Base-by-base conservation (phyloP, 768 basidiomycete genomes). In the Naematelia encephala region DNA sequence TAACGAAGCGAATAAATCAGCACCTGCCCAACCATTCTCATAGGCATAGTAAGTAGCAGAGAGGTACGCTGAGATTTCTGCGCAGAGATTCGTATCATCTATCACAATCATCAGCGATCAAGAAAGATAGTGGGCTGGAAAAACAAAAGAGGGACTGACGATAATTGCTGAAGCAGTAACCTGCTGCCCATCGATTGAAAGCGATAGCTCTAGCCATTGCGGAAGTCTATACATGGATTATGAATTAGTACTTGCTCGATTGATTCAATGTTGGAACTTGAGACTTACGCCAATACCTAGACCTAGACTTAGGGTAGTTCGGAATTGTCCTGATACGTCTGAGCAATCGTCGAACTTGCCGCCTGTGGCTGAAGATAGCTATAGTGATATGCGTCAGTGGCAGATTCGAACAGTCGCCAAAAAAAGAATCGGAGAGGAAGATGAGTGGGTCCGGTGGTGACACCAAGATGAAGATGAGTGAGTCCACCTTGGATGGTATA, bases 1-100 rank as follows among this genome's bases (percentile, higher is more conserved):
- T 39, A 62, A 44, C 39, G 56, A 39, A 0, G 61, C 61, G 29
- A 62, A 62, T 2, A 62, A 23, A 28, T 59, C 42, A 3, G 45
- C 56, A 34, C 51, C 56, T 13, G 56, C 42, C 61, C 56, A 57
- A 21, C 51, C 51, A 1, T 50, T 51, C 10, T 46, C 28, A 34
- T 52, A 54, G 27, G 56, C 61, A 29, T 54, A 62, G 46, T 54
- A 48, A 4, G 56, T 16, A 2, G 43, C 61, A 14, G 61, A 29
- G 3, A 58, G 30, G 39, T 57, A 62, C 19, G 56, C 56, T 16
- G 56, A 29, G 29, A 57, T 26, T 30, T 61, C 60, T 2, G 57
- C 47, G 34, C 48, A 51, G 21, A 29, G 53, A 28, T 25, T 16
- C 4, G 22, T 29, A 22, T 60, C 53, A 47, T 43, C 52, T 60